Percentiles rank a stretch among this genome's conserved stretches.
phyloP scores from a whole-genome alignment of 2,329 filamentous ascomycete species.

The Sphaerulina musiva region DNA sequence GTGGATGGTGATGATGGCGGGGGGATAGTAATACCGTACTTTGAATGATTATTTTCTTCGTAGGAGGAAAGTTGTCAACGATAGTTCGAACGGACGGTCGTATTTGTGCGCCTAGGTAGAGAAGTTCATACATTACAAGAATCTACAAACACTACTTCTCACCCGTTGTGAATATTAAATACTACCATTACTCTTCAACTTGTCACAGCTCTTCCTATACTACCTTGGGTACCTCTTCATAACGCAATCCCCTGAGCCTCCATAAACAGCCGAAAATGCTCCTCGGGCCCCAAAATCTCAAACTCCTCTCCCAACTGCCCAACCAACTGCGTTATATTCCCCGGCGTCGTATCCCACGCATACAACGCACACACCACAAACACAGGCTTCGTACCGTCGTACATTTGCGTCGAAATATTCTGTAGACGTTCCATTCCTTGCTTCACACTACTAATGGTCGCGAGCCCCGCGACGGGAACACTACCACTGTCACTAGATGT shows the following conservation, averaged over 20 bases:
- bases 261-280: not conserved
- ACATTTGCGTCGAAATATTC: slow-evolving; percentile 1
- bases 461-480: not conserved
- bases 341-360: slow-evolving; percentile 4
- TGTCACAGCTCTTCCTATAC: not conserved
- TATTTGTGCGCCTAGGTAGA: no score
- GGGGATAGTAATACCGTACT: no score
- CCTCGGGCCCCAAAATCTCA: slow-evolving; percentile 3
- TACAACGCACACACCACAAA: slow-evolving; percentile 6
- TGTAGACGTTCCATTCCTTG: not conserved
- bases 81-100: no score
- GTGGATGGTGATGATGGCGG: no score
- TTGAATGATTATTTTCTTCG: no score
- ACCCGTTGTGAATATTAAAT: no score
- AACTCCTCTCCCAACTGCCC: not conserved
- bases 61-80: no score
- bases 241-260: not conserved
- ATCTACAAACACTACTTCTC: no score
- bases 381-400: not conserved
- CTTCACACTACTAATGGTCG: not conserved
- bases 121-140: no score
- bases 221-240: slow-evolving; percentile 21
- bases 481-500: not conserved
- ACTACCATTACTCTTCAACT: slow-evolving; percentile 9
- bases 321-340: not conserved